phyloP scores from a whole-genome alignment of 2,329 filamentous ascomycete genomes.

The Orbilia brochopaga region DNA sequence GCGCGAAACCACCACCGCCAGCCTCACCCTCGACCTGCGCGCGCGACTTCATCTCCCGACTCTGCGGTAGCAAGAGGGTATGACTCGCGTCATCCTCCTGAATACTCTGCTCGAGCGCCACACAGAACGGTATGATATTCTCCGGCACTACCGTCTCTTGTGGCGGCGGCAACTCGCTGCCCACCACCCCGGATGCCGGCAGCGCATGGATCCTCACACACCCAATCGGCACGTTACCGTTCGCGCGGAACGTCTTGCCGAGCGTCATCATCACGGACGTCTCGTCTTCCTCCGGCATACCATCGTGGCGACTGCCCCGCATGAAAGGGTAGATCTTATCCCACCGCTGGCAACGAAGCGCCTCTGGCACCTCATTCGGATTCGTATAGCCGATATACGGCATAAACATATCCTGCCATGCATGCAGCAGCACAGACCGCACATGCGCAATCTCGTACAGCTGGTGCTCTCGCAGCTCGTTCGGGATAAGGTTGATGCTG shows the following conservation, averaged over 20 bases:
- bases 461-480: constrained; percentile 34
- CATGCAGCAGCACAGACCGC: constrained; percentile 31
- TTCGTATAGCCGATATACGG: constrained; percentile 39
- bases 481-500: constrained; percentile 39
- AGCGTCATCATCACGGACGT: constrained; percentile 45
- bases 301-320: constrained; percentile 33
- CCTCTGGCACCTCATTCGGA: constrained; percentile 22
- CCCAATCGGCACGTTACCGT: constrained; percentile 43
- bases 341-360: constrained; percentile 47
- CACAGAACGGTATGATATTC: constrained; percentile 50
- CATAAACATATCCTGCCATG: constrained; percentile 49
- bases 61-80: constrained; percentile 21
- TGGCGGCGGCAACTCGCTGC: constrained; percentile 9
- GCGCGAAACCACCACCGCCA: constrained; percentile 16
- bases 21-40: constrained; percentile 28
- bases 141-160: constrained; percentile 33
- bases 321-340: constrained; percentile 49
- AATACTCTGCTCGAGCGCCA: constrained; percentile 29
- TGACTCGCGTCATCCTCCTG: constrained; percentile 46
- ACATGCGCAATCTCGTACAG: constrained; percentile 45
- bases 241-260: constrained; percentile 44
- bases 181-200: constrained; percentile 12
- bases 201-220: constrained; percentile 32
- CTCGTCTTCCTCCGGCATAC: constrained; percentile 41
- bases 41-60: background rate